Evolutionary conservation across 805 yeast genomes (phyloP).

Genomic region (Tetrapisispora fleetii): DNA sequence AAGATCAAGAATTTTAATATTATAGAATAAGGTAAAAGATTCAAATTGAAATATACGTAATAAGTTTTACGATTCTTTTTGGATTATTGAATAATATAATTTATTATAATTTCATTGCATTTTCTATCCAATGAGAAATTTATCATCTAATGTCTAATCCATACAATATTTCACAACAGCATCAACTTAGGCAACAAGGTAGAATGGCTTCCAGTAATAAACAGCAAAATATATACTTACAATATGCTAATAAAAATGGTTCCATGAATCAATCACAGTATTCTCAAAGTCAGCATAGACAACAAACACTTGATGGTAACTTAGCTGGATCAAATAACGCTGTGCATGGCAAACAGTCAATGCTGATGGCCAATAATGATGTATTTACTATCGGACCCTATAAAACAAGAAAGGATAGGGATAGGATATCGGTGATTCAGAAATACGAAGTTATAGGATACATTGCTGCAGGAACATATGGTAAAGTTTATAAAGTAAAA

Average conservation of each 20-base stretch:
- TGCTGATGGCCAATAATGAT: constrained; percentile 44
- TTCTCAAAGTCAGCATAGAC: constrained; percentile 4
- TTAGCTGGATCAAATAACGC: constrained; percentile 6
- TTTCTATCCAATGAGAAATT: background rate
- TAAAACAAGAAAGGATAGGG: constrained; percentile 51
- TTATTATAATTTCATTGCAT: background rate
- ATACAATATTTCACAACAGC: background rate
- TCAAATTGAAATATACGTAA: too few species aligned
- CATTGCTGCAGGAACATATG: constrained; percentile 98
- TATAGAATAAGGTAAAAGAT: too few species aligned
- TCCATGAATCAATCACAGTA: background rate
- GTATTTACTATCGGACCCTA: constrained; percentile 51
- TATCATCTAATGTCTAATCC: background rate
- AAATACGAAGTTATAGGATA: constrained; percentile 86
- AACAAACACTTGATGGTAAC: constrained; percentile 2
- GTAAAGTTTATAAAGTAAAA: constrained; percentile 89
- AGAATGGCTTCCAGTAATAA: background rate
- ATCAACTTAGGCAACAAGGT: background rate
- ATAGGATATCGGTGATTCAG: constrained; percentile 65
- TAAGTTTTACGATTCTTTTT: too few species aligned
- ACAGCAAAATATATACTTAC: background rate
- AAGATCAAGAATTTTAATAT: too few species aligned
- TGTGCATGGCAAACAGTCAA: constrained; percentile 32
- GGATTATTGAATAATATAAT: too few species aligned
- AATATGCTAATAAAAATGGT: background rate